These are phyloP conservation scores for Sclerotinia minor DNA, from an alignment of 2,329 filamentous ascomycete species.

Conservation along the genomic window DNA sequence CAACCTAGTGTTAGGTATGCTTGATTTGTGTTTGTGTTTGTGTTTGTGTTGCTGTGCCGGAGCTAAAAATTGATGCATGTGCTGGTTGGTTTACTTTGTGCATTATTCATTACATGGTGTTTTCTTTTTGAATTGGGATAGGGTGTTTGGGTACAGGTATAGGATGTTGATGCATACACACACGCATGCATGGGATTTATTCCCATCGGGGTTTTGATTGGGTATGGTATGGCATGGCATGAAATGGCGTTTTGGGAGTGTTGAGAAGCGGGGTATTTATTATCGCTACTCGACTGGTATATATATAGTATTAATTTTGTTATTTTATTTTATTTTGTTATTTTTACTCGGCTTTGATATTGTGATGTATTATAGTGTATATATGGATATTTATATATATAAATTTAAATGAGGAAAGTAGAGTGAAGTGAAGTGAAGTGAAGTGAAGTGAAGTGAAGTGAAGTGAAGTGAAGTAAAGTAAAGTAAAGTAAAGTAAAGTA, in stretches of 20 bases:
- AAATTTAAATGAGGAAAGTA: too few species aligned
- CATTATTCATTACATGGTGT: conserved; percentile 1
- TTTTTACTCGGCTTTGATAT: too few species aligned
- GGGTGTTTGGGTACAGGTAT: conserved; percentile 4
- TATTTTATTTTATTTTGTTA: too few species aligned
- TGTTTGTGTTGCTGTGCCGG: neutral
- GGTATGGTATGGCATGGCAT: neutral
- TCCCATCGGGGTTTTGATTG: neutral
- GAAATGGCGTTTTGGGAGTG: neutral
- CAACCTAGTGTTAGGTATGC: conserved; percentile 25
- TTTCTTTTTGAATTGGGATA: neutral
- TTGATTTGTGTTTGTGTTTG: conserved; percentile 2
- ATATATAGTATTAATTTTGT: too few species aligned
- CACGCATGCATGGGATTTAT: neutral
- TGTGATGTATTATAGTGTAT: too few species aligned
- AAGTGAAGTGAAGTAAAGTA: too few species aligned
- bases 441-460: too few species aligned
- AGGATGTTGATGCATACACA: neutral
- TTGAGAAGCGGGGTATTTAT: neutral
- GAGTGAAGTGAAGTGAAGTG: too few species aligned
- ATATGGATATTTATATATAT: too few species aligned
- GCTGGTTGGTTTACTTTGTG: neutral
- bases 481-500: too few species aligned
- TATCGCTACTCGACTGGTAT: too few species aligned
- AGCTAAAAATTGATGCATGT: neutral